Conservation (phyloP, 83 land plant genomes). For the Diphasiastrum complanatum region DNA sequence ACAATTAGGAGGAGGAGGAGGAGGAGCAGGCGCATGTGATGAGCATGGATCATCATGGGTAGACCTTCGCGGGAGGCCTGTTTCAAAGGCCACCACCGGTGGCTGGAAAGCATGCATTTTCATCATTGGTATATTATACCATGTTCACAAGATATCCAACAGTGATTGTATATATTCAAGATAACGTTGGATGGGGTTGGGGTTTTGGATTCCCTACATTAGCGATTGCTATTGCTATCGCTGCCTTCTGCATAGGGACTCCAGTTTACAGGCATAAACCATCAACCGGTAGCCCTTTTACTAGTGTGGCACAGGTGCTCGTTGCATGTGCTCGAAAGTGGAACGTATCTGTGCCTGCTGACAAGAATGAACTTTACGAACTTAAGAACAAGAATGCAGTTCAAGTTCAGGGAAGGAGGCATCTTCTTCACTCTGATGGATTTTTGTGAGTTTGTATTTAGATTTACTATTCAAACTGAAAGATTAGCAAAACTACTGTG, state of each 20-base stretch:
- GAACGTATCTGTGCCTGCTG: constrained; percentile 18
- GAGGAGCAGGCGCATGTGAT: too few relatives aligned
- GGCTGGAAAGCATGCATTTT: constrained; percentile 55
- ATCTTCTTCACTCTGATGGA: constrained; percentile 11
- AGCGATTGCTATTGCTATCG: constrained; percentile 38
- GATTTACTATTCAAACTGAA: too few relatives aligned
- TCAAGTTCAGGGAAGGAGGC: constrained; percentile 2
- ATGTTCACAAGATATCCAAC: constrained; percentile 23
- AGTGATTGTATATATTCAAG: constrained; percentile 66
- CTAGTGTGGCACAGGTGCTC: constrained; percentile 28
- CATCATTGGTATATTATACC: constrained; percentile 33
- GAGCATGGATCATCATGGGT: too few relatives aligned
- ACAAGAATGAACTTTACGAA: constrained; percentile 4
- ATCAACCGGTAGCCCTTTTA: constrained; percentile 19
- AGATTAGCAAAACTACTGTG: too few relatives aligned
- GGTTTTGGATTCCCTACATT: constrained; percentile 66
- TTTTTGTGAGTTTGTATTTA: constrained; percentile 14
- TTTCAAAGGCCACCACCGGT: constrained; percentile 45
- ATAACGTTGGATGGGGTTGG: constrained; percentile 56
- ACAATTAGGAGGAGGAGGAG: too few relatives aligned
- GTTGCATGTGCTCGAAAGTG: constrained; percentile 20
- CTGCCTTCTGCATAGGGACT: constrained; percentile 34
- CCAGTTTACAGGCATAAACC: constrained; percentile 34
- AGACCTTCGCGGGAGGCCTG: constrained; percentile 41
- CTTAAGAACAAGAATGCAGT: constrained; percentile 41